Evolutionary conservation across 768 basidiomycete genomes (phyloP).

Genomic region (Boletus bicolor): DNA sequence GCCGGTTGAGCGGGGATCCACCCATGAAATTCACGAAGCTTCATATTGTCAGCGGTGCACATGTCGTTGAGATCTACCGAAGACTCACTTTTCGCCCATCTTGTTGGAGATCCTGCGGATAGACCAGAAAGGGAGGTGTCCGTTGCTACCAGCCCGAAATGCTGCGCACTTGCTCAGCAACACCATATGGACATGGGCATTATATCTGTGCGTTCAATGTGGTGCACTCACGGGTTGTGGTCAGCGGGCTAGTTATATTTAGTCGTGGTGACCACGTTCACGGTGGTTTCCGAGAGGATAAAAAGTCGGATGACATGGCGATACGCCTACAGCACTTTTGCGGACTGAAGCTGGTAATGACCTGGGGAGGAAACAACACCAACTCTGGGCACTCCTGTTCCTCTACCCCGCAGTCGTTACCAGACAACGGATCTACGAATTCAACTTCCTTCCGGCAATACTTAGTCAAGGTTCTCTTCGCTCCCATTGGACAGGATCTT

Average conservation of each 20-base stretch:
- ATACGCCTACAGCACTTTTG: not conserved
- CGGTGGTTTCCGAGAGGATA: not conserved
- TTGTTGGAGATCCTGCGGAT: slow-evolving; percentile 13
- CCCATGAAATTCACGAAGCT: slow-evolving; percentile 50
- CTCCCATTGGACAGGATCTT: slow-evolving; percentile 21
- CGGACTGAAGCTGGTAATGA: not conserved
- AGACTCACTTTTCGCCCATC: slow-evolving; percentile 33
- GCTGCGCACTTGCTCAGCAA: slow-evolving; percentile 11
- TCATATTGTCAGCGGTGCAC: slow-evolving; percentile 1
- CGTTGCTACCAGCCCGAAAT: slow-evolving; percentile 1
- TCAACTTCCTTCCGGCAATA: not conserved
- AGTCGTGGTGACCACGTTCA: not conserved
- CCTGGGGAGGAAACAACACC: not conserved
- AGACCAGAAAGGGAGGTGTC: not conserved
- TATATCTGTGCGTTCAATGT: not conserved
- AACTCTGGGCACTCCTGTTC: not conserved
- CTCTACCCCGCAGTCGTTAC: slow-evolving; percentile 14
- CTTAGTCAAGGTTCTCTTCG: not conserved
- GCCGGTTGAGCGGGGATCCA: slow-evolving; percentile 74
- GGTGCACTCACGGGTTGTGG: not conserved
- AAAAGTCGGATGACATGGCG: not conserved
- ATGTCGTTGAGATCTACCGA: not conserved
- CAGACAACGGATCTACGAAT: slow-evolving; percentile 1
- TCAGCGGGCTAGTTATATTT: slow-evolving; percentile 14
- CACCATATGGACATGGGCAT: slow-evolving; percentile 6